Evolutionary conservation across 495 filamentous ascomycete species (phyloP), one percentile per base, ranked within the genome.

Genomic region (Hypoxylon lienhwacheense): DNA sequence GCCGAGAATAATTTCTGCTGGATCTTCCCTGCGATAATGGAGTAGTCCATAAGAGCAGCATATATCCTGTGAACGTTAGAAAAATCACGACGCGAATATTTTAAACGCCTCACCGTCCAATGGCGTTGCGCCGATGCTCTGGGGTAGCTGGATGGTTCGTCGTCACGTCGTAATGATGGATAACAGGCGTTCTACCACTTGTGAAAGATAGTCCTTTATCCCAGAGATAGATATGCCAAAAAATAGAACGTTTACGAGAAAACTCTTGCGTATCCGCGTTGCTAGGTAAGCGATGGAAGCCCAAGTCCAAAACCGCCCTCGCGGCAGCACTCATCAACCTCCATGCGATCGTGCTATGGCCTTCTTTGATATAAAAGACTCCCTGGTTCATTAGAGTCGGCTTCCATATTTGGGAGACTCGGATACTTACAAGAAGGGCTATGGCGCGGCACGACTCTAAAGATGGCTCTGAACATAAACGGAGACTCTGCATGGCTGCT

Each of bases 151-250:
- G 29, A 42, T 57, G 48, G 11, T 36, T 24, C 4, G 47, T 66
- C 0, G 77, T 76, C 43, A 87, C 81, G 36, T 88, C 85, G 53
- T 77, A 84, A 54, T 86, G 81, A 19, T 82, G 81, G 41, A 86
- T 79, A 3, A 72, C 65, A 1, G 81, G 76, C 0, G 82, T 76
- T 4, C 82, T 80, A 2, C 85, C 84, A 8, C 84, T 68, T 2
- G 84, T 78, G 28, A 88, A 65, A 0, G 84, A 77, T 14, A 88
- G 66, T 5, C 73, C 74, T 53, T 79, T 83, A 44, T 86, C 76
- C 37, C 83, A 66, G 1, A 74, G 70, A 58, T 86, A 87, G 8
- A 77, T 64, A 12, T 81, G 72, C 84, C 84, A 88, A 59, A 88
- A 88, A 11, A 84, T 55, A 7, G 54, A 42, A 6, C 59, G n/a